Conservation (phyloP, 2,329 filamentous ascomycete genomes). For the Phoma sp. region DNA sequence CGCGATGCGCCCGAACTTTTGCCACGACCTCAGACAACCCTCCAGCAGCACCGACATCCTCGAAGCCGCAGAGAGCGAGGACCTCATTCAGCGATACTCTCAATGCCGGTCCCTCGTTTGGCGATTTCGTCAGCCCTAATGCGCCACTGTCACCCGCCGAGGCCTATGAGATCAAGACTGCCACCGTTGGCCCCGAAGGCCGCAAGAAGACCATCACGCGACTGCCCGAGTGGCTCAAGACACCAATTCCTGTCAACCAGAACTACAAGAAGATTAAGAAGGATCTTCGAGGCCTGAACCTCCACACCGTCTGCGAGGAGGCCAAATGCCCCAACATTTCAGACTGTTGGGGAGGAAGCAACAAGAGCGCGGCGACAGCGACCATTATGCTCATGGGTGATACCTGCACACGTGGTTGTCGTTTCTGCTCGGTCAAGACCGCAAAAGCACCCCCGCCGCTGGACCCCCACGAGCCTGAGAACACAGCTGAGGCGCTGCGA, state of each 20-base stretch:
- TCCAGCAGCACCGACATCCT: slow-evolving; percentile 27
- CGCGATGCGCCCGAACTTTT: slow-evolving; percentile 36
- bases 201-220: slow-evolving; percentile 73
- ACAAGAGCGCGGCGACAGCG: slow-evolving; percentile 89
- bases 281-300: slow-evolving; percentile 84
- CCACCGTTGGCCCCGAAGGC: slow-evolving; percentile 66
- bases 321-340: slow-evolving; percentile 96
- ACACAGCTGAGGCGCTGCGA: slow-evolving; percentile 90
- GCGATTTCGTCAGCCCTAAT: slow-evolving; percentile 65
- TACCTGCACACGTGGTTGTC: slow-evolving; percentile 93
- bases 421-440: slow-evolving; percentile 98
- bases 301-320: slow-evolving; percentile 98
- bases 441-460: slow-evolving; percentile 76
- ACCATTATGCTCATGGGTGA: slow-evolving; percentile 99
- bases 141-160: slow-evolving; percentile 57
- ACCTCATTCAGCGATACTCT: slow-evolving; percentile 69
- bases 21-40: slow-evolving; percentile 44
- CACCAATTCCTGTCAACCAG: slow-evolving; percentile 82
- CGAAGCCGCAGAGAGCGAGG: slow-evolving; percentile 49
- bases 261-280: slow-evolving; percentile 96
- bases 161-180: slow-evolving; percentile 67
- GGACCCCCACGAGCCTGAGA: slow-evolving; percentile 94
- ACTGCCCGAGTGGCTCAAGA: slow-evolving; percentile 94
- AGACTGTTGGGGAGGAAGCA: slow-evolving; percentile 94
- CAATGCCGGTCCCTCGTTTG: slow-evolving; percentile 70